Evolutionary conservation across 1,139 yeast genomes (phyloP), one percentile per base, ranked within the genome.

Genomic region (Casaregolazyma lundiana): DNA sequence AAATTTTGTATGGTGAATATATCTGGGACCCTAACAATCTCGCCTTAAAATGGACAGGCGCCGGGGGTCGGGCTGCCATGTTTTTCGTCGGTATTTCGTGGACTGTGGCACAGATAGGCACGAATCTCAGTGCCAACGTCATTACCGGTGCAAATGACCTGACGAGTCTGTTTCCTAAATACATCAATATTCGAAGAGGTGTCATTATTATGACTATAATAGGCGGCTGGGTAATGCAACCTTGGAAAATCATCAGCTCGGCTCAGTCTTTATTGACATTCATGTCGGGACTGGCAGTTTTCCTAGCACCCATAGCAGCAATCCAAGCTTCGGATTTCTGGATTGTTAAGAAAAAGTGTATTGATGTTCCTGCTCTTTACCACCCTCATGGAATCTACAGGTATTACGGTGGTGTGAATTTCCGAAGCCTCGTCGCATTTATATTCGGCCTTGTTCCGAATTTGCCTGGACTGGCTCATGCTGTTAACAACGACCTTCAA

Each of bases 111-210:
- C 77, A 74, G 53, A 61, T 76, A 15, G 72, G 75, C 46, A 69
- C 75, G 45, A 76, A 76, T 41, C 66, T 71, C 21, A 69, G 75
- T 43, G 76, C 74, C 48, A 73, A 76, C 57, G 78, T 76, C 18
- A 67, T 75, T 48, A 74, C 80, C 5, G 75, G 75, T 49, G 80
- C 80, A 41, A 74, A 74, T 67, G 80, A 76, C 59, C 57, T 75
- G 44, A 67, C 77, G 6, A 77, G 78, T 43, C 53, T 75, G 22
- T 61, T 69, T 38, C 80, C 80, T 29, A 69, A 64, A 50, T 77
- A 73, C 57, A 66, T 78, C 55, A 74, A 75, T 50, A 75, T 77
- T 50, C 66, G 67, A 51, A 66, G 82, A 51, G 81, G 81, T 54
- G 73, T 78, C 8, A 52, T 62, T 37, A 51, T 73, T 15, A 65